A percentile compares a stretch with the other conserved stretches of the same genome.
These are phyloP conservation scores for Rhodotorula babjevae DNA, from an alignment of 768 basidiomycete genomes.

Conservation along the genomic window DNA sequence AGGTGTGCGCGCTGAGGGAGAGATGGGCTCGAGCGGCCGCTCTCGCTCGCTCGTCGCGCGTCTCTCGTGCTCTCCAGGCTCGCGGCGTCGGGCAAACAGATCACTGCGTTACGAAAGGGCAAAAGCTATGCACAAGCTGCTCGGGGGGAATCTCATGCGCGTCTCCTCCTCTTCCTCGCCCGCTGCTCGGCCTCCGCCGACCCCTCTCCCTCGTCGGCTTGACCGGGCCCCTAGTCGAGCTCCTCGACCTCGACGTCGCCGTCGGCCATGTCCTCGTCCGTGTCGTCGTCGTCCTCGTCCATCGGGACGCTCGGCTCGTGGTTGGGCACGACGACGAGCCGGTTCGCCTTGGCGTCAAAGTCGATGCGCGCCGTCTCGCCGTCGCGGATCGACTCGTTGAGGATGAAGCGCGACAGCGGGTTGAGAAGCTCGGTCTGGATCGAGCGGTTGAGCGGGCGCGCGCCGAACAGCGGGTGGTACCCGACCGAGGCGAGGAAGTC, in stretches of 20 bases:
- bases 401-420: slow-evolving; percentile 76
- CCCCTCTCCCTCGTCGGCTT: slow-evolving; percentile 7
- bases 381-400: slow-evolving; percentile 75
- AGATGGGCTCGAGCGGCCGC: too few relatives aligned
- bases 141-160: neutral
- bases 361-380: slow-evolving; percentile 69
- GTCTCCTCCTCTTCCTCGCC: slow-evolving; percentile 5
- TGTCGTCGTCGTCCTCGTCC: slow-evolving; percentile 61
- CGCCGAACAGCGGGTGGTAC: slow-evolving; percentile 78
- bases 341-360: slow-evolving; percentile 78
- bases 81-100: too few relatives aligned
- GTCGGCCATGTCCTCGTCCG: slow-evolving; percentile 20
- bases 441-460: slow-evolving; percentile 81
- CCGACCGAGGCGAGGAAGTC: slow-evolving; percentile 69
- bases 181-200: slow-evolving; percentile 17
- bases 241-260: slow-evolving; percentile 34
- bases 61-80: too few relatives aligned
- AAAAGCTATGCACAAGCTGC: too few relatives aligned
- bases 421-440: slow-evolving; percentile 91
- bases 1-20: too few relatives aligned
- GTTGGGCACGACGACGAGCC: slow-evolving; percentile 71
- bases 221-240: slow-evolving; percentile 23
- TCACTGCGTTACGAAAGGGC: too few relatives aligned
- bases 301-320: slow-evolving; percentile 63
- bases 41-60: too few relatives aligned